These are phyloP conservation scores for Monosporascus sp. DNA, from an alignment of 2,329 filamentous ascomycete species.

Conservation along the genomic window DNA sequence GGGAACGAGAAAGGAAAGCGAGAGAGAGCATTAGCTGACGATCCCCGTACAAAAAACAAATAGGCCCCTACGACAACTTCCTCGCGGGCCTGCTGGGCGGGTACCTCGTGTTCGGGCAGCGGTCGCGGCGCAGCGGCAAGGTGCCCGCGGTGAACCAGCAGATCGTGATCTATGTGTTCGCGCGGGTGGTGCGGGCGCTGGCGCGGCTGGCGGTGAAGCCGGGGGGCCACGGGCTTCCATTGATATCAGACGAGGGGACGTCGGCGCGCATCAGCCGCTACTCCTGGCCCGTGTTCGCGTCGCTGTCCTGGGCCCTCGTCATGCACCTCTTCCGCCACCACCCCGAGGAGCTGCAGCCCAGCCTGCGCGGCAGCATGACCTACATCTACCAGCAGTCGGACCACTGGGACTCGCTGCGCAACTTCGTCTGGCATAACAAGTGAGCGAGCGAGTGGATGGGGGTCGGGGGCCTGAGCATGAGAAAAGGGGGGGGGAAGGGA, in stretches of 20 bases:
- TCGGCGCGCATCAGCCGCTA: conserved; percentile 53
- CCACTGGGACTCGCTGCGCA: conserved; percentile 81
- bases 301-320: conserved; percentile 82
- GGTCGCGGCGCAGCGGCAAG: conserved; percentile 56
- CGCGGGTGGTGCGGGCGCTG: conserved; percentile 77
- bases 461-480: background rate
- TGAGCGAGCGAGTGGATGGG: conserved; percentile 22
- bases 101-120: conserved; percentile 81
- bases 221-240: conserved; percentile 39
- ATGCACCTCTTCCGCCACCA: conserved; percentile 96
- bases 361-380: conserved; percentile 89
- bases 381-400: conserved; percentile 94
- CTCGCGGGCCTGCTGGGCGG: conserved; percentile 82
- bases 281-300: conserved; percentile 90
- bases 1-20: background rate
- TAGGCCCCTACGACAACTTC: conserved; percentile 76
- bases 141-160: conserved; percentile 85
- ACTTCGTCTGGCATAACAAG: conserved; percentile 80
- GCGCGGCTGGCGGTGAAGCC: conserved; percentile 77
- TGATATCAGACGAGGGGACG: conserved; percentile 42
- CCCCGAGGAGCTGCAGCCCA: conserved; percentile 85
- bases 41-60: conserved; percentile 13
- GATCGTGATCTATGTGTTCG: conserved; percentile 97
- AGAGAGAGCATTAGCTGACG: conserved; percentile 3
- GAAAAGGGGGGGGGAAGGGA: background rate